phyloP scores from a whole-genome alignment of 2,329 filamentous ascomycete genomes.

The Achaetomium macrosporum region DNA sequence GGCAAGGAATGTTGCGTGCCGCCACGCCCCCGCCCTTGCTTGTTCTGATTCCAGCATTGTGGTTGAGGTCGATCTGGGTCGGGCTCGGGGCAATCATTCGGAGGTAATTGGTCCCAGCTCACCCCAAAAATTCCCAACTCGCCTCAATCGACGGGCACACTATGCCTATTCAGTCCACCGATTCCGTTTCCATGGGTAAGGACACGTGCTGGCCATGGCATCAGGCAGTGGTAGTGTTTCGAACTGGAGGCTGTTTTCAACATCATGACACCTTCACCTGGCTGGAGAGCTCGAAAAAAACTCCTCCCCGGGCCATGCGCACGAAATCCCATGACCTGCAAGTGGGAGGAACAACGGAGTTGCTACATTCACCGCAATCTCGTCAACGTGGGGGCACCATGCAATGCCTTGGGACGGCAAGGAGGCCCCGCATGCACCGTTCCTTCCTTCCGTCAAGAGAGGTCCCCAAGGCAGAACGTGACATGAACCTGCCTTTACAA shows the following conservation, averaged over 20 bases:
- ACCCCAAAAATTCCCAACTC: background rate
- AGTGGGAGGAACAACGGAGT: background rate
- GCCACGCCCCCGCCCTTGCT: constrained; percentile 2
- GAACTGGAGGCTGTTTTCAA: background rate
- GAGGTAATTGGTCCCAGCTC: constrained; percentile 4
- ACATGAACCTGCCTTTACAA: no score
- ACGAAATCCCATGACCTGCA: background rate
- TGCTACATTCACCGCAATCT: background rate
- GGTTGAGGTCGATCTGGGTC: constrained; percentile 13
- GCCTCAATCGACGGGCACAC: background rate
- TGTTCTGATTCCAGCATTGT: constrained; percentile 9
- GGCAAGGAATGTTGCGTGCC: background rate
- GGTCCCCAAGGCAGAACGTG: background rate
- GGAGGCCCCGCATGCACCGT: constrained; percentile 1
- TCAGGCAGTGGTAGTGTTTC: background rate
- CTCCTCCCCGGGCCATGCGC: background rate
- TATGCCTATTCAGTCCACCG: constrained; percentile 2
- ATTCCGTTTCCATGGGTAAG: background rate
- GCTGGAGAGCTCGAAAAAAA: background rate
- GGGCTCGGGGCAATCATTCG: constrained; percentile 3
- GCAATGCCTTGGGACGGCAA: constrained; percentile 1
- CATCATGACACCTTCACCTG: background rate
- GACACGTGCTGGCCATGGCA: constrained; percentile 6
- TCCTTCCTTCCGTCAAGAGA: background rate
- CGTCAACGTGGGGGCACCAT: constrained; percentile 5